Base-by-base conservation (phyloP, 1,139 yeast genomes). In the Pichia sorboxylosa region DNA sequence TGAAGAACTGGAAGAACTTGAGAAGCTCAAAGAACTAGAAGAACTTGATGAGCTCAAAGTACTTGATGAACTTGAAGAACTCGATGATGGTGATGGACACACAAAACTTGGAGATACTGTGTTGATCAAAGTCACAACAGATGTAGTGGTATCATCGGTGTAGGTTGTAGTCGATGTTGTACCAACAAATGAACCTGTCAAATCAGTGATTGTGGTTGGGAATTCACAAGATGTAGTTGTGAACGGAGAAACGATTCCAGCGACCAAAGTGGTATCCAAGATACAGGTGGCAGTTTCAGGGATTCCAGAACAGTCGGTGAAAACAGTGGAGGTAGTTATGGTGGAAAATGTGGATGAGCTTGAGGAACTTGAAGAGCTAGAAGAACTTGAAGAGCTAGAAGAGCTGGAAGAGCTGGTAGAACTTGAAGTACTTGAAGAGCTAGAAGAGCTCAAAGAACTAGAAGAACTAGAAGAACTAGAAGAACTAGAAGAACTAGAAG, bases 141-240 rank as follows among this genome's bases (percentile, higher is more conserved):
- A 19, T 1, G 31, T 29, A 4, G 29, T 24, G 4, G 21, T 22
- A 3, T 17, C 27, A 15, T 27, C 33, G 4, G 26, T 5, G 17
- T 32, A 30, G 6, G 34, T 30, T 4, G 36, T 28, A 1, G 31
- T 19, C 4, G 27, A 27, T 8, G 30, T 22, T 13, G 27, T 22
- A 11, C 27, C 20, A 11, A 20, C 29, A 33, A 35, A 39, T 6
- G 42, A 32, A n/a, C 40, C 42, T 6, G 34, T 28, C 4, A 32
- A 18, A 10, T 24, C 30, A 19, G 32, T 17, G 8, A 17, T 7
- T 4, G 10, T 17, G 18, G 14, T 8, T 17, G 36, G 31, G 11
- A 17, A 21, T 17, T 13, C 29, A 30, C 42, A 38, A 2, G 40
- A 34, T 2, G 42, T 38, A 5, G 34, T 32, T 3, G 27, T 19